These are phyloP conservation scores for Penicillium sp. DNA, from an alignment of 2,329 filamentous ascomycete species.

Conservation along the genomic window DNA sequence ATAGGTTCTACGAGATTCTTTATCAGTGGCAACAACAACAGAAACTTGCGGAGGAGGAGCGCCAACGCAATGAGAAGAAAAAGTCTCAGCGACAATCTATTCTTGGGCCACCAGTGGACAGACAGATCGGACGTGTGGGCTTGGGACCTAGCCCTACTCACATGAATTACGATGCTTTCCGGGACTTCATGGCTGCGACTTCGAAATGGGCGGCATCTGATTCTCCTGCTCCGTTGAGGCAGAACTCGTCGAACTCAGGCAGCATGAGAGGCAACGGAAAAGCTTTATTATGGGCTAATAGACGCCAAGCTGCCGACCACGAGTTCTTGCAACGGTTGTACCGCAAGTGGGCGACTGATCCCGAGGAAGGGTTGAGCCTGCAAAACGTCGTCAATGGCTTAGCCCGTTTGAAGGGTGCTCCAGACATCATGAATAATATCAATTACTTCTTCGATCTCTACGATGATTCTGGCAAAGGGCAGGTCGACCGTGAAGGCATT, in stretches of 20 bases:
- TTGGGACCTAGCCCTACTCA: slow-evolving; percentile 81
- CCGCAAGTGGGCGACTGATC: slow-evolving; percentile 77
- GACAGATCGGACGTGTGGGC: slow-evolving; percentile 80
- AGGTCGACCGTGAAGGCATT: slow-evolving; percentile 91
- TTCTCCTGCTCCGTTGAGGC: slow-evolving; percentile 58
- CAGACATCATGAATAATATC: slow-evolving; percentile 96
- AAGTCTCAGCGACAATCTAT: slow-evolving; percentile 41
- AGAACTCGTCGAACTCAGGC: slow-evolving; percentile 38
- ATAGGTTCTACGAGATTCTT: slow-evolving; percentile 84
- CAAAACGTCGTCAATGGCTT: slow-evolving; percentile 90
- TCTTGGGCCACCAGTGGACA: slow-evolving; percentile 46
- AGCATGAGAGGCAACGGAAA: slow-evolving; percentile 50
- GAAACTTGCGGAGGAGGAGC: slow-evolving; percentile 68
- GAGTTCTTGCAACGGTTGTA: slow-evolving; percentile 90
- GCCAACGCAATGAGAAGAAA: slow-evolving; percentile 59
- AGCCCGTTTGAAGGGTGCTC: slow-evolving; percentile 83
- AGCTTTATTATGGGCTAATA: slow-evolving; percentile 51
- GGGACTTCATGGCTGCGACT: slow-evolving; percentile 85
- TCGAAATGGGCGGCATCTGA: slow-evolving; percentile 92
- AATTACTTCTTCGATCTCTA: slow-evolving; percentile 98
- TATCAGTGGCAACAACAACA: slow-evolving; percentile 87
- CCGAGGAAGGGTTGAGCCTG: slow-evolving; percentile 69
- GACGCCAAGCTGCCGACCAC: slow-evolving; percentile 72
- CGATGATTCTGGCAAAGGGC: slow-evolving; percentile 85
- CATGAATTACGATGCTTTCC: slow-evolving; percentile 97